Percentiles rank a stretch among this genome's conserved stretches.
phyloP scores from a whole-genome alignment of 768 basidiomycete species.

The Lyophyllum shimeji region DNA sequence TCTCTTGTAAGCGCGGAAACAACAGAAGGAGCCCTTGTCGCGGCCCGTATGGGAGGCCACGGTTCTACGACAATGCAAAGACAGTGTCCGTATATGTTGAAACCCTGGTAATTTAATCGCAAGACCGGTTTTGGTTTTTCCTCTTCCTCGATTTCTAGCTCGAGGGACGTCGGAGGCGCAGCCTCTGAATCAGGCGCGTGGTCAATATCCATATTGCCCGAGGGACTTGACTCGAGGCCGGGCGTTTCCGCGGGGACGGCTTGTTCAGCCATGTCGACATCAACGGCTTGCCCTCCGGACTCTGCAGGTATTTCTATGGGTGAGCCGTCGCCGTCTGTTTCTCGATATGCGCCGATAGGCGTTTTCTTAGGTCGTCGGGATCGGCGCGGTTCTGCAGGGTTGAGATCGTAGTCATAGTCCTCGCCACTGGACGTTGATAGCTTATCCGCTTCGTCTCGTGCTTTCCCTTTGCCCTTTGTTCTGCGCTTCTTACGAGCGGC shows the following conservation, averaged over 20 bases:
- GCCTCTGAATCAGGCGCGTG: slow-evolving; percentile 10
- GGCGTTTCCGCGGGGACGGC: not conserved
- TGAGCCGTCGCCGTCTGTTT: slow-evolving; percentile 20
- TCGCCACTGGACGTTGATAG: slow-evolving; percentile 19
- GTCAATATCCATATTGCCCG: slow-evolving; percentile 6
- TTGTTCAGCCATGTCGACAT: slow-evolving; percentile 8
- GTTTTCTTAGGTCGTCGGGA: slow-evolving; percentile 7
- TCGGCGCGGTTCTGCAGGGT: slow-evolving; percentile 4
- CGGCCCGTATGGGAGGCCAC: slow-evolving; percentile 54
- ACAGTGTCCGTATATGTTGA: slow-evolving; percentile 68
- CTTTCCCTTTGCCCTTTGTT: slow-evolving; percentile 36
- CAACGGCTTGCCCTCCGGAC: slow-evolving; percentile 31
- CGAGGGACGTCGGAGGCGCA: slow-evolving; percentile 28
- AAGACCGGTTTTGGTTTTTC: slow-evolving; percentile 76
- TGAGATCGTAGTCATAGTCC: slow-evolving; percentile 4
- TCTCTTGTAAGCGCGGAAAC: slow-evolving; percentile 22
- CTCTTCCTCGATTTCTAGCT: slow-evolving; percentile 59
- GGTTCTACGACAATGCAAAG: slow-evolving; percentile 85
- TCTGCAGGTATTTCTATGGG: slow-evolving; percentile 18
- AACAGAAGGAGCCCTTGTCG: slow-evolving; percentile 27
- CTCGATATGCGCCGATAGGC: not conserved
- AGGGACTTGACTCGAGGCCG: not conserved
- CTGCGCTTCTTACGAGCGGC: slow-evolving; percentile 32
- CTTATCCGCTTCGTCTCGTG: slow-evolving; percentile 21
- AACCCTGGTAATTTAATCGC: slow-evolving; percentile 67